Percentiles rank a stretch among this genome's conserved stretches.
These are phyloP conservation scores for Aspergillus pseudoviridinutans DNA, from an alignment of 2,329 filamentous ascomycete species.

Conservation along the genomic window DNA sequence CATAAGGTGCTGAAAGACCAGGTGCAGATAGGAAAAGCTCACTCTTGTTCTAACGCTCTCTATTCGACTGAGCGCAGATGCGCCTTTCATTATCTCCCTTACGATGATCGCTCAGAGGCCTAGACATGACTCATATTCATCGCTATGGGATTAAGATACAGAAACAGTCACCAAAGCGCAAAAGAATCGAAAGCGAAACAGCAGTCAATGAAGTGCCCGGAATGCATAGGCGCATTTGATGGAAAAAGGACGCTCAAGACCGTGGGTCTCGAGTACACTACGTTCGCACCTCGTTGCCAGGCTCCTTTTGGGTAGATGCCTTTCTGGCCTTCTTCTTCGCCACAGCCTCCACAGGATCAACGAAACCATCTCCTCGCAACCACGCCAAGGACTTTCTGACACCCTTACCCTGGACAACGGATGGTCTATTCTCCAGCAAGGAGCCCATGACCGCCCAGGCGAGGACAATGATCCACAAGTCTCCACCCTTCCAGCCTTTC, in stretches of 20 bases:
- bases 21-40: background rate
- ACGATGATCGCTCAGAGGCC: background rate
- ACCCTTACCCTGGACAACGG: constrained; percentile 61
- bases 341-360: constrained; percentile 59
- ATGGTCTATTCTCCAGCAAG: constrained; percentile 69
- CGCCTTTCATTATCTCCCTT: too few species aligned
- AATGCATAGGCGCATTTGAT: background rate
- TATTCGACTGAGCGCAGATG: too few species aligned
- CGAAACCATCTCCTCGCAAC: constrained; percentile 70
- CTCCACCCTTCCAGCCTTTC: constrained; percentile 75
- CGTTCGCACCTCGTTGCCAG: background rate
- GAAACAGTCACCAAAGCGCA: background rate
- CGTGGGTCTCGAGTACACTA: background rate
- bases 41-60: too few species aligned
- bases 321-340: constrained; percentile 33
- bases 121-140: background rate
- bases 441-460: constrained; percentile 74
- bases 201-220: background rate
- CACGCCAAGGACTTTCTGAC: constrained; percentile 71
- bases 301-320: constrained; percentile 12
- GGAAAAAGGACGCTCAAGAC: background rate
- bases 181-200: background rate
- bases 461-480: constrained; percentile 76
- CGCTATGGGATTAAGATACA: background rate
- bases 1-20: too few species aligned